Evolutionary conservation across 2,329 filamentous ascomycete genomes (phyloP).

Genomic region (Teratosphaeria pseudoeucalypti): DNA sequence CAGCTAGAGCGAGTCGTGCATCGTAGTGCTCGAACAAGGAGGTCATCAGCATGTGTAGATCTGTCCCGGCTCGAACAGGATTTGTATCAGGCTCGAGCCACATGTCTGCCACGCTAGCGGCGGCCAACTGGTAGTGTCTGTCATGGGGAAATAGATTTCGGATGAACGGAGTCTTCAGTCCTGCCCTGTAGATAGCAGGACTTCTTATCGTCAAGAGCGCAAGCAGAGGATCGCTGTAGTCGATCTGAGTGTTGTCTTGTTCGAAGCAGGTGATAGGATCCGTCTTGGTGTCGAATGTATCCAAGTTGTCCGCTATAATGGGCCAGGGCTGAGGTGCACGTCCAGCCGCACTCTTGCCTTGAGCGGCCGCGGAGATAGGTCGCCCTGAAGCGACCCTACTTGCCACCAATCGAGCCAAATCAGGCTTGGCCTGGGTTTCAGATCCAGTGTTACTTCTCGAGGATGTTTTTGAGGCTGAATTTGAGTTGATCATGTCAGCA

Average conservation of each 20-base stretch:
- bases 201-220: not conserved
- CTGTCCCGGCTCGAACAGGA: not conserved
- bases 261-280: not conserved
- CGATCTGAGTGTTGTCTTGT: not conserved
- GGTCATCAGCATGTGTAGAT: not conserved
- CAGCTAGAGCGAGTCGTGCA: not conserved
- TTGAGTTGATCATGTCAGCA: not conserved
- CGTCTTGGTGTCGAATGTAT: not conserved
- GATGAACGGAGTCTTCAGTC: not conserved
- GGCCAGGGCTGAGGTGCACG: not conserved
- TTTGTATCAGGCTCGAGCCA: not conserved
- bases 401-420: not conserved
- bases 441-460: not conserved
- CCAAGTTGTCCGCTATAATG: not conserved
- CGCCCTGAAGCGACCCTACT: not conserved
- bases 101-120: not conserved
- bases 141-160: not conserved
- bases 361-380: not conserved
- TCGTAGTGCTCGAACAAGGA: not conserved
- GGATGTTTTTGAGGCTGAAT: not conserved
- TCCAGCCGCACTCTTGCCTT: not conserved
- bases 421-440: not conserved
- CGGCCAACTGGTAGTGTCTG: not conserved
- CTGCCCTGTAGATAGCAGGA: not conserved
- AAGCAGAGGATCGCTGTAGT: not conserved